Conservation (phyloP, 1,284 basidiomycete genomes). For the Porogramme epimiltina region DNA sequence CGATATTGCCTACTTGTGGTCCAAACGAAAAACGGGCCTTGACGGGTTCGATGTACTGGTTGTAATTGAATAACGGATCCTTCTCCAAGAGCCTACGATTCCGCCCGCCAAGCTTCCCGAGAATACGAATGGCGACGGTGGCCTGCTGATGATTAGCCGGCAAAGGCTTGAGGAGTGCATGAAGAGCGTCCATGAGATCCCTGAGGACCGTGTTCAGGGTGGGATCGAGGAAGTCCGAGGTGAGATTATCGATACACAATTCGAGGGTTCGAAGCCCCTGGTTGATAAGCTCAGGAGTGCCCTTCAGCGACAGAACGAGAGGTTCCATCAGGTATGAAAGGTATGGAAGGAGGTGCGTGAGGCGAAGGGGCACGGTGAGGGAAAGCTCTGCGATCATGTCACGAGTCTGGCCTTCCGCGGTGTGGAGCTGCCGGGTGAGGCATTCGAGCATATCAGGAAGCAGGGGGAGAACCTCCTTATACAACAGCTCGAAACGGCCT, state of each 20-base stretch:
- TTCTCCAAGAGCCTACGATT: constrained; percentile 89
- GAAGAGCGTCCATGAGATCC: constrained; percentile 94
- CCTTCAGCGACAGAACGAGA: constrained; percentile 88
- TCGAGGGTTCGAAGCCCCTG: constrained; percentile 97
- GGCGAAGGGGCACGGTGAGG: constrained; percentile 93
- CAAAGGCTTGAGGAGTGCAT: constrained; percentile 87
- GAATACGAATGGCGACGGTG: constrained; percentile 94
- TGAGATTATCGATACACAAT: constrained; percentile 99
- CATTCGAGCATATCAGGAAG: constrained; percentile 97
- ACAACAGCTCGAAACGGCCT: constrained; percentile 92
- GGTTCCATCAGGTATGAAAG: constrained; percentile 97
- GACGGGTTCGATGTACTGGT: constrained; percentile 68
- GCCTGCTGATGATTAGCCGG: constrained; percentile 92
- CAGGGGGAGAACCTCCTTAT: constrained; percentile 96
- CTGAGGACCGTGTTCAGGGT: constrained; percentile 92
- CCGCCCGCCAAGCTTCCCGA: constrained; percentile 96
- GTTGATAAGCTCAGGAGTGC: constrained; percentile 87
- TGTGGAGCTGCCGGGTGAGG: constrained; percentile 87
- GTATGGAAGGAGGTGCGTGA: constrained; percentile 96
- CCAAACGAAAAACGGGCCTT: constrained; percentile 77
- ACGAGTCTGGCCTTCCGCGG: constrained; percentile 74
- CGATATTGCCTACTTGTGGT: constrained; percentile 68
- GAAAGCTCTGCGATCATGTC: constrained; percentile 98
- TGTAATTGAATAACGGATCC: constrained; percentile 79
- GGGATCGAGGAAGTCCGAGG: constrained; percentile 97